phyloP scores from a whole-genome alignment of 305 asterid species.

The Coffea humblotiana region DNA sequence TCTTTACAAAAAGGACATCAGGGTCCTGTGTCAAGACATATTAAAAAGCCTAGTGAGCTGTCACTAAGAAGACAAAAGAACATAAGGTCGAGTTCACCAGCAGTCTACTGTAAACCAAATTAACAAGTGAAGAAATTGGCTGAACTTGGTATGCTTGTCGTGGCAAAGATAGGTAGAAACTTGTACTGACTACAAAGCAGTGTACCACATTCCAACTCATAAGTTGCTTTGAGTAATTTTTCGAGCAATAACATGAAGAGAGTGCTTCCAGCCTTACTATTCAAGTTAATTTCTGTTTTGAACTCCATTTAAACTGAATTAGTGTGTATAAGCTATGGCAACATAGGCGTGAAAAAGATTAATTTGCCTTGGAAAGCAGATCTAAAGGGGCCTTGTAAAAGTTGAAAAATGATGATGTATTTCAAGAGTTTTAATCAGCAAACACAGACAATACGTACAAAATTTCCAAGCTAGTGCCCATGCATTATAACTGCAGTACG shows the following conservation, averaged over 20 bases:
- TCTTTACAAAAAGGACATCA: neutral
- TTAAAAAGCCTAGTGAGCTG: neutral
- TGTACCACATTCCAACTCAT: neutral
- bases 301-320: neutral
- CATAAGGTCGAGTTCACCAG: neutral
- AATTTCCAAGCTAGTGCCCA: neutral
- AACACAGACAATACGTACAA: neutral
- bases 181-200: neutral
- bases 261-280: neutral
- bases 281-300: neutral
- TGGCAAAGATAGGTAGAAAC: neutral
- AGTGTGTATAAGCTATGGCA: neutral
- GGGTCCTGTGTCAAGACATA: neutral
- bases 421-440: neutral
- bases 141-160: neutral
- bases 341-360: neutral
- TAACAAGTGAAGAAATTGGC: conserved; percentile 3
- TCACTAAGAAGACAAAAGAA: neutral
- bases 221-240: neutral
- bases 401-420: neutral
- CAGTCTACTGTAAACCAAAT: neutral
- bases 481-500: neutral
- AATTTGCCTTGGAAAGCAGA: neutral
- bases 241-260: neutral
- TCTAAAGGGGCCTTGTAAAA: neutral